Evolutionary conservation across 148 eudicot species (phyloP), one percentile per base, ranked within the genome.

Genomic region (Cornus suecica): DNA sequence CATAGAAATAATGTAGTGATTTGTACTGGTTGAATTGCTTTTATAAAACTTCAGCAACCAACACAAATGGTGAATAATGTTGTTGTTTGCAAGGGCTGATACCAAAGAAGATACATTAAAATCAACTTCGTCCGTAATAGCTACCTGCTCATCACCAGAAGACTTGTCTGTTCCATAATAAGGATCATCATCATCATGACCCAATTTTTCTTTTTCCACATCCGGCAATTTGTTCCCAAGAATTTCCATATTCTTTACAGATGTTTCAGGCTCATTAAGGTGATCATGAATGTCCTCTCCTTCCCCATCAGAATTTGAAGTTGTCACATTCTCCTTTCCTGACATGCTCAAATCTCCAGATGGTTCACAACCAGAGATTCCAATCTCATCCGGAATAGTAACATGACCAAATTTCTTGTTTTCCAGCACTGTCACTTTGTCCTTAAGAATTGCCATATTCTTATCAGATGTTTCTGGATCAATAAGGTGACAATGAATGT

Each of bases 31-130:
- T 60, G 98, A 86, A 80, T 96, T 96, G 86, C 86, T 85, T 82
- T 88, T 93, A 73, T 93, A 93, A 68, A 86, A 89, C 86, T 89
- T 91, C 70, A 96, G 92, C 82, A 96, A 82, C 98, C 99, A 96
- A 76, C 99, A 91, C 71, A 96, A 74, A 30, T 90, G 87, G 73
- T 83, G 83, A 68, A 91, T 83, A 68, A 90, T 83, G 34, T 76
- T 70, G 76, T 84, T 83, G 80, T 73, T 88, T 72, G 94, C 95
- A 79, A 96, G 88, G 63, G 97, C 84, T 34, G 87, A 83, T 48
- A 93, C 89, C 90, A 91, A 83, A 48, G 94, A 74, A 52, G 92
- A 88, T 71, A 84, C 83, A 77, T 88, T 91, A 70, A 96, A 89
- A 81, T 96, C 98, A 72, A 91, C 98, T 84, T 96, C 99, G 75